These are phyloP conservation scores for Clausena lansium DNA, from an alignment of 345 rosid species.

Conservation along the genomic window DNA sequence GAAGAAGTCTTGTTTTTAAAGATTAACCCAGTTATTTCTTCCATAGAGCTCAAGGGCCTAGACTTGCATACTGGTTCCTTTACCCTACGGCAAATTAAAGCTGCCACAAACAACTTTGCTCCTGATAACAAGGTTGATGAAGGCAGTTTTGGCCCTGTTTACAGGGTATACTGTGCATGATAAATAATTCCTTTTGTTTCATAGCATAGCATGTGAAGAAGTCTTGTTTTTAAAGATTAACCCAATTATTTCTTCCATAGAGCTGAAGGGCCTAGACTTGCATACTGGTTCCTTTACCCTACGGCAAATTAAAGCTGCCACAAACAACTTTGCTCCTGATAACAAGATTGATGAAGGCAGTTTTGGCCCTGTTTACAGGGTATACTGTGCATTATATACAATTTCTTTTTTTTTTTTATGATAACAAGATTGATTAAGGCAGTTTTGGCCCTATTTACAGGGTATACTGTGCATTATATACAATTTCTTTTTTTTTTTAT, in stretches of 20 bases:
- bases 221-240: not conserved
- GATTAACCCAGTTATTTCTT: not conserved
- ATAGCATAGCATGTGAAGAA: too few relatives aligned
- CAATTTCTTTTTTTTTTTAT: too few relatives aligned
- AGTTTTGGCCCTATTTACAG: conserved; percentile 37
- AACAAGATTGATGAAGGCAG: conserved; percentile 42
- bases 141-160: conserved; percentile 40
- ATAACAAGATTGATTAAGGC: conserved; percentile 37
- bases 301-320: conserved; percentile 30
- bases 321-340: conserved; percentile 26
- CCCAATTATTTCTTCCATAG: conserved; percentile 1
- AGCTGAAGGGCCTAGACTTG: conserved; percentile 21
- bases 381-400: not conserved
- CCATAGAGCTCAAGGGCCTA: conserved; percentile 24
- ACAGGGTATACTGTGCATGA: conserved; percentile 17
- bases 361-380: conserved; percentile 37
- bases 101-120: conserved; percentile 34
- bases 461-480: conserved; percentile 9
- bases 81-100: conserved; percentile 26
- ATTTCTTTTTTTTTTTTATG: not conserved
- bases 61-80: conserved; percentile 27
- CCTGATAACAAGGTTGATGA: conserved; percentile 31
- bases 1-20: too few relatives aligned
- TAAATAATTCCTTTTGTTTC: not conserved
- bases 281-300: conserved; percentile 27